Conservation (phyloP, 2,329 filamentous ascomycete genomes). For the Coniochaeta prunicola region DNA sequence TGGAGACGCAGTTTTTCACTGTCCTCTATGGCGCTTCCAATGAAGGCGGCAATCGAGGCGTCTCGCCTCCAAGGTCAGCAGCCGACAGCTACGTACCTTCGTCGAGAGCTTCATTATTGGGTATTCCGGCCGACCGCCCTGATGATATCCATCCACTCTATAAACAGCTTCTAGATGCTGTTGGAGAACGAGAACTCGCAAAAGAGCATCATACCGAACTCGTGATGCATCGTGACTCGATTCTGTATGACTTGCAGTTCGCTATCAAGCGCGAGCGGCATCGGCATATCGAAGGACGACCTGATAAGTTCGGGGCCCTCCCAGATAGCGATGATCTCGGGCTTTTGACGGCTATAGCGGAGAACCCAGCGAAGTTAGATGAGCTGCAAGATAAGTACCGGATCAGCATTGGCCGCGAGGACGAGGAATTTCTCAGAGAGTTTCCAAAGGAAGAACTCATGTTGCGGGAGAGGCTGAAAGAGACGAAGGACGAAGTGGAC, state of each 20-base stretch:
- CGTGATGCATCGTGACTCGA: conserved; percentile 27
- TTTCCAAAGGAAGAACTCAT: conserved; percentile 29
- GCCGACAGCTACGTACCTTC: conserved; percentile 4
- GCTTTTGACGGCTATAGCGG: conserved; percentile 20
- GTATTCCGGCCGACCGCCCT: conserved; percentile 17
- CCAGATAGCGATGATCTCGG: conserved; percentile 29
- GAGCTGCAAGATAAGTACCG: conserved; percentile 12
- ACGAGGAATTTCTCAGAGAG: conserved; percentile 35
- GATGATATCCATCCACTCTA: conserved; percentile 40
- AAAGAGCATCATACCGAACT: conserved; percentile 40
- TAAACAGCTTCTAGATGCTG: conserved; percentile 30
- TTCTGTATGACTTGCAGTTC: conserved; percentile 27
- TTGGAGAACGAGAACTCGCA: conserved; percentile 38
- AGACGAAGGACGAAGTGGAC: conserved; percentile 23
- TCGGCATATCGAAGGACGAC: conserved; percentile 3
- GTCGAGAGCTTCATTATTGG: conserved; percentile 13
- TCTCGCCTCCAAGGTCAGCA: neutral
- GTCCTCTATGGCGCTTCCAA: conserved; percentile 3
- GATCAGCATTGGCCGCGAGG: conserved; percentile 23
- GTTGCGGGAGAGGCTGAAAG: conserved; percentile 24
- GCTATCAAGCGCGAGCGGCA: conserved; percentile 11
- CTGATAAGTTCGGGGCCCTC: conserved; percentile 8
- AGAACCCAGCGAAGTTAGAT: conserved; percentile 9
- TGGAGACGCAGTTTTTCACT: conserved; percentile 31
- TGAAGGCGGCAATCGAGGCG: neutral